Percentiles rank a stretch among this genome's conserved stretches.
phyloP scores from a whole-genome alignment of 2,329 filamentous ascomycete species.

The Cytospora mali region DNA sequence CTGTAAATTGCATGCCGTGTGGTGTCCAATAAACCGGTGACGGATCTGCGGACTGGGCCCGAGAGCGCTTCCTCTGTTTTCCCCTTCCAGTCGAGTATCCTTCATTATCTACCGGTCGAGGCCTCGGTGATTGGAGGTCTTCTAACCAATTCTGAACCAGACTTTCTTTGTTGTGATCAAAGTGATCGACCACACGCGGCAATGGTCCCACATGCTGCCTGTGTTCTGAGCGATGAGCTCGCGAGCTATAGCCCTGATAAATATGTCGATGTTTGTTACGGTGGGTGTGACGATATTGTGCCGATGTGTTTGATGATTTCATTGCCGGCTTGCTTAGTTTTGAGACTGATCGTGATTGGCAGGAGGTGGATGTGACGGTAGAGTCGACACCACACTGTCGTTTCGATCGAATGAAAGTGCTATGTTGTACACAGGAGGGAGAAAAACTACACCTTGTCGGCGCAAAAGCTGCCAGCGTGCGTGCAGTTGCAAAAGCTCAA shows the following conservation, averaged over 20 bases:
- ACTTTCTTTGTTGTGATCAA: slow-evolving; percentile 1
- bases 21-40: not conserved
- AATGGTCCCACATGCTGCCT: not conserved
- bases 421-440: not conserved
- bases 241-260: not conserved
- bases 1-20: not conserved
- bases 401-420: not conserved
- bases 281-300: not conserved
- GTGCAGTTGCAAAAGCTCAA: not conserved
- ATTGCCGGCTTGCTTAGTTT: slow-evolving; percentile 1
- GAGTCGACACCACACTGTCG: not conserved
- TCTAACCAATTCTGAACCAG: slow-evolving; percentile 18
- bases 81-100: not conserved
- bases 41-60: not conserved
- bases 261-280: slow-evolving; percentile 2
- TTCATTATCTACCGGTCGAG: not conserved
- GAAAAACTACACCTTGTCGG: slow-evolving; percentile 5
- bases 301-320: not conserved
- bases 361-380: not conserved
- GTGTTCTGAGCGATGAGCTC: not conserved
- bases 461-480: not conserved
- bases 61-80: not conserved
- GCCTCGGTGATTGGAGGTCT: not conserved
- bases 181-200: not conserved
- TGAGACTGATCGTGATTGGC: not conserved